phyloP scores from a whole-genome alignment of 202 grass and related monocot genomes.

The Panicum virgatum region DNA sequence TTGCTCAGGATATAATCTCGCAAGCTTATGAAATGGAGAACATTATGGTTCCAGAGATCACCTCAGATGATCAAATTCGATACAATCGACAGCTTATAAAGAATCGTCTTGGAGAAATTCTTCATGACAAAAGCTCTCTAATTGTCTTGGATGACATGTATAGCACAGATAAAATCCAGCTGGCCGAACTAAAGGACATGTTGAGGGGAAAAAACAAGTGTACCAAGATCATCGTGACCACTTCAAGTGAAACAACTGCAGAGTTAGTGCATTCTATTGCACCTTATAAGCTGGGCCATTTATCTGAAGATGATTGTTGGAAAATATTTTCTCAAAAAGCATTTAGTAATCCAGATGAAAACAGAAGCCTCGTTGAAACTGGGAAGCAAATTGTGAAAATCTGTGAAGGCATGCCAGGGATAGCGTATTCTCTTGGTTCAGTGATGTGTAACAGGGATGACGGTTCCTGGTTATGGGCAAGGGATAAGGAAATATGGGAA shows the following conservation, averaged over 20 bases:
- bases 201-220: background rate
- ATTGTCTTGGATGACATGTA: constrained; percentile 56
- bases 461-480: constrained; percentile 20
- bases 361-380: background rate
- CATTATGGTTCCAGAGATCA: background rate
- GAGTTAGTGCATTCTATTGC: constrained; percentile 5
- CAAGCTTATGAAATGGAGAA: no score
- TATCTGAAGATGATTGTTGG: constrained; percentile 45
- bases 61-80: background rate
- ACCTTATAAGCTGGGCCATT: constrained; percentile 9
- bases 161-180: constrained; percentile 24
- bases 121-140: constrained; percentile 35
- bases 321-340: constrained; percentile 42
- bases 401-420: constrained; percentile 46
- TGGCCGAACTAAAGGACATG: constrained; percentile 31
- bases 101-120: background rate
- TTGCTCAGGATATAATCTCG: no score
- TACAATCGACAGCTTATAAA: constrained; percentile 6
- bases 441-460: constrained; percentile 17
- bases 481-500: constrained; percentile 40
- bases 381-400: constrained; percentile 49
- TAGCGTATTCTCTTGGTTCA: constrained; percentile 48
- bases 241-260: constrained; percentile 35
- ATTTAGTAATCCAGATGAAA: constrained; percentile 4
- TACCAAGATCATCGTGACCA: constrained; percentile 52